Base-by-base conservation (phyloP, 441 rosid species). In the Isatis lusitanica region DNA sequence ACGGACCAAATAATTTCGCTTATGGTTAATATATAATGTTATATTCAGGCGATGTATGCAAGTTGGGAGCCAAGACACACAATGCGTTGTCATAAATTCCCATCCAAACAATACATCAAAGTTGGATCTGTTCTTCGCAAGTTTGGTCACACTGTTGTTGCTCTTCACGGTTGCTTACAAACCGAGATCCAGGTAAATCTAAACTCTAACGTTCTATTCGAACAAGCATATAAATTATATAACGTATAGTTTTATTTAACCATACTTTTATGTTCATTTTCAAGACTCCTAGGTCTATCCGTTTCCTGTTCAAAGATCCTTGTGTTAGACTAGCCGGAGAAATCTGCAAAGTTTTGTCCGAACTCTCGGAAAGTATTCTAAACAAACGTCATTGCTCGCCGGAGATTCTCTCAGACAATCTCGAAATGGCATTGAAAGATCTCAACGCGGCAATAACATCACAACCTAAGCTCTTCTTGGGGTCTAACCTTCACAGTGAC, bases 11-110 rank as follows among this genome's bases (percentile, higher is more conserved):
- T 26, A 26, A 26, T 26, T 26, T 26, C 28, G 28, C 28, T 26
- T 2, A 26, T 26, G 28, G 28, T 26, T 26, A 26, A 26, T 26
- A 26, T 26, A 26, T 26, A 26, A 26, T 26, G 28, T 26, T 26
- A 26, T 26, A 26, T 81, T 50, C 21, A 90, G 96, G 98, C 95
- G 7, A 58, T 84, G 24, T 84, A 85, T 78, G 90, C 97, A 17
- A 85, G 90, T 53, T 91, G 97, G 97, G 98, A 90, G 80, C 93
- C 93, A 2, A 84, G 93, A 78, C 89, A 84, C 66, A 80, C 89
- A 0, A 67, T 80, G 33, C 85, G 68, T 39, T 83, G 93, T 35
- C 51, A 81, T 79, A 84, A 73, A 59, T 85, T 83, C 33, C 98
- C 98, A 11, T 86, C 89, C 78, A 81, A 84, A 66, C 92, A 86